phyloP scores from a whole-genome alignment of 176 grass and related monocot species.

The Avena eriantha region DNA sequence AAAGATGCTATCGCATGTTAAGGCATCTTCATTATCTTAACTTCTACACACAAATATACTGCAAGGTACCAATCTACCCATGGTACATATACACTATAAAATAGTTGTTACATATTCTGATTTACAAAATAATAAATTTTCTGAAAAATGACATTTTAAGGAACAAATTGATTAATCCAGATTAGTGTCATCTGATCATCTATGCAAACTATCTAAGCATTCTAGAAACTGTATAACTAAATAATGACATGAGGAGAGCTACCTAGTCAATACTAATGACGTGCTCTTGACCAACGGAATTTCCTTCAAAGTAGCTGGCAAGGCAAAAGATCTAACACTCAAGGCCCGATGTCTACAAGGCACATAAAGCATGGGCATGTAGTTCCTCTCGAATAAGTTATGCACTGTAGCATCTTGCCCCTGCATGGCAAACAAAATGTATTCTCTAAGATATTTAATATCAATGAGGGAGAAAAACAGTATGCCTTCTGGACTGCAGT shows the following conservation, averaged over 20 bases:
- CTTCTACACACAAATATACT: background rate
- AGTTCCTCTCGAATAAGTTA: slow-evolving; percentile 54
- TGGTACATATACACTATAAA: background rate
- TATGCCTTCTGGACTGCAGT: background rate
- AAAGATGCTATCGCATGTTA: background rate
- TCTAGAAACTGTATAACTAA: slow-evolving; percentile 5
- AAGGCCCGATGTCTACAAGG: slow-evolving; percentile 57
- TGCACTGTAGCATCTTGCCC: slow-evolving; percentile 52
- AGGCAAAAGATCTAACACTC: slow-evolving; percentile 61
- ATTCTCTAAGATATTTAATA: slow-evolving; percentile 25
- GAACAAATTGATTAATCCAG: slow-evolving; percentile 32
- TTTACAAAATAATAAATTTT: background rate
- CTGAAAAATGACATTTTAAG: background rate
- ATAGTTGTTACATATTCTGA: background rate
- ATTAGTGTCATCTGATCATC: slow-evolving; percentile 10
- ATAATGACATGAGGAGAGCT: slow-evolving; percentile 41
- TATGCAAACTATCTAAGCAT: slow-evolving; percentile 23
- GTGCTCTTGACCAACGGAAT: slow-evolving; percentile 77
- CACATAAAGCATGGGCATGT: slow-evolving; percentile 54
- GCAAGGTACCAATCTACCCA: background rate
- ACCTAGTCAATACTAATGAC: slow-evolving; percentile 70
- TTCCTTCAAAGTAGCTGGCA: slow-evolving; percentile 62
- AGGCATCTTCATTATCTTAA: slow-evolving; percentile 42
- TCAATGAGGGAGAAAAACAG: slow-evolving; percentile 11
- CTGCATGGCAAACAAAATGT: slow-evolving; percentile 52